These are phyloP conservation scores for Yarrowia porcina DNA, from an alignment of 805 yeast genomes.

Conservation along the genomic window DNA sequence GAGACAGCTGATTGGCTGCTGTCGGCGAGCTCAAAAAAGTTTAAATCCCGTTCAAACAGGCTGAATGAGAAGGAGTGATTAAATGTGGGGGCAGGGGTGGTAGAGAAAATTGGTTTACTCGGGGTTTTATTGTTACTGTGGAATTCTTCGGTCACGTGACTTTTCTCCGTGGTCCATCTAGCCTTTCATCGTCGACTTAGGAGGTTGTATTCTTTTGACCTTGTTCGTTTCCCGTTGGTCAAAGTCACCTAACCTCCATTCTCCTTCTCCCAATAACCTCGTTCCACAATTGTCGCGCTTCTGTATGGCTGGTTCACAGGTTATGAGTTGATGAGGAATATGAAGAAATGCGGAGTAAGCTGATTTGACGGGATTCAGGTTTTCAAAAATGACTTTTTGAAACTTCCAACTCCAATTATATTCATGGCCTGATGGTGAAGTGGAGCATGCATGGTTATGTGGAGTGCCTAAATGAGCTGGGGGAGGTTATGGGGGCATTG, in stretches of 20 bases:
- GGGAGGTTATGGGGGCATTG: background rate
- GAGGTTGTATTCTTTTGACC: background rate
- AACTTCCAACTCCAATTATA: too few relatives aligned
- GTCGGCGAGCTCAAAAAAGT: background rate
- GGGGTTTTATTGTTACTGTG: too few relatives aligned
- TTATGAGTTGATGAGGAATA: too few relatives aligned
- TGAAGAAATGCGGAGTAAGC: too few relatives aligned
- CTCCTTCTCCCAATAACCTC: background rate
- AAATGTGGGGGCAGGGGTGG: too few relatives aligned
- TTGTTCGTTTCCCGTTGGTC: background rate
- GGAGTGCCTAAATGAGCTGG: background rate
- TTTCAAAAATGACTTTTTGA: too few relatives aligned
- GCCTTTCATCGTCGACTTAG: background rate
- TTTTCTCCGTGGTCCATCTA: too few relatives aligned
- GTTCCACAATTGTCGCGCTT: conserved; percentile 6
- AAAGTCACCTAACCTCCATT: background rate
- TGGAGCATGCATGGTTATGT: background rate
- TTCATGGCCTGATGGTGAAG: background rate
- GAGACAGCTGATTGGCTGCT: conserved; percentile 12
- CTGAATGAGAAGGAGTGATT: too few relatives aligned
- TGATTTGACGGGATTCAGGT: too few relatives aligned
- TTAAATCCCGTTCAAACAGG: background rate
- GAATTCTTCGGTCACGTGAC: background rate
- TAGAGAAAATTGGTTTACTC: too few relatives aligned
- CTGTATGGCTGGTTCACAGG: conserved; percentile 23